A percentile compares a stretch with the other conserved stretches of the same genome.
phyloP scores from a whole-genome alignment of 139 green algal genomes.

The Diplosphaera chodatii region DNA sequence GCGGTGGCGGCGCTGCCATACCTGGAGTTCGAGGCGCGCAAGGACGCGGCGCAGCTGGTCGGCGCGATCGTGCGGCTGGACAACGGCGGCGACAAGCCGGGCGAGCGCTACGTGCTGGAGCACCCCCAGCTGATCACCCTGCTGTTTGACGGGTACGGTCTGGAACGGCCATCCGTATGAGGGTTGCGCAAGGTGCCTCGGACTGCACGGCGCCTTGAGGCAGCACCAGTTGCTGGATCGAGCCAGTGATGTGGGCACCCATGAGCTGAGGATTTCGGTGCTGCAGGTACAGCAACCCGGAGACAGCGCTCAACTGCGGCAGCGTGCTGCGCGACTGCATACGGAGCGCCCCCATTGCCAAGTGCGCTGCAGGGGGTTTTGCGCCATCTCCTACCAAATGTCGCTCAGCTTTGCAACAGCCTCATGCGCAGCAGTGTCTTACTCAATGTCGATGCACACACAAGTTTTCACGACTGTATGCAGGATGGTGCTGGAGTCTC shows the following conservation, averaged over 20 bases:
- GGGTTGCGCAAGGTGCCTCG: too few species aligned
- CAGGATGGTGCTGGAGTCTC: slow-evolving; percentile 49
- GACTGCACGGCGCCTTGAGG: neutral
- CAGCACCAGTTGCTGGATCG: too few species aligned
- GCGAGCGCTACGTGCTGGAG: slow-evolving; percentile 52
- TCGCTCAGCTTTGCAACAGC: too few species aligned
- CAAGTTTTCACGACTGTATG: neutral
- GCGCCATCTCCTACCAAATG: slow-evolving; percentile 11
- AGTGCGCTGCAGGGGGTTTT: too few species aligned
- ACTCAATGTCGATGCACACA: too few species aligned
- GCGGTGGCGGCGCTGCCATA: slow-evolving; percentile 54
- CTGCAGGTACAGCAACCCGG: slow-evolving; percentile 63
- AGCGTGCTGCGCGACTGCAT: slow-evolving; percentile 83
- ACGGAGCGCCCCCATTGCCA: slow-evolving; percentile 56
- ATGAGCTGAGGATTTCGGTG: too few species aligned
- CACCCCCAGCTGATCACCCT: slow-evolving; percentile 53
- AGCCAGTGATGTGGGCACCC: too few species aligned
- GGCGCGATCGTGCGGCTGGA: slow-evolving; percentile 68
- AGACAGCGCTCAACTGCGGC: slow-evolving; percentile 76
- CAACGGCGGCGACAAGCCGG: slow-evolving; percentile 42
- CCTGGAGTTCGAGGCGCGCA: slow-evolving; percentile 83
- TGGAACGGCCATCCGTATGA: too few species aligned
- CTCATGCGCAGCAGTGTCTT: too few species aligned
- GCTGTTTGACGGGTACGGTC: slow-evolving; percentile 63
- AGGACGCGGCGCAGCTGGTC: slow-evolving; percentile 56